Evolutionary conservation across 2,329 filamentous ascomycete genomes (phyloP).

Genomic region (Sclerotinia borealis): DNA sequence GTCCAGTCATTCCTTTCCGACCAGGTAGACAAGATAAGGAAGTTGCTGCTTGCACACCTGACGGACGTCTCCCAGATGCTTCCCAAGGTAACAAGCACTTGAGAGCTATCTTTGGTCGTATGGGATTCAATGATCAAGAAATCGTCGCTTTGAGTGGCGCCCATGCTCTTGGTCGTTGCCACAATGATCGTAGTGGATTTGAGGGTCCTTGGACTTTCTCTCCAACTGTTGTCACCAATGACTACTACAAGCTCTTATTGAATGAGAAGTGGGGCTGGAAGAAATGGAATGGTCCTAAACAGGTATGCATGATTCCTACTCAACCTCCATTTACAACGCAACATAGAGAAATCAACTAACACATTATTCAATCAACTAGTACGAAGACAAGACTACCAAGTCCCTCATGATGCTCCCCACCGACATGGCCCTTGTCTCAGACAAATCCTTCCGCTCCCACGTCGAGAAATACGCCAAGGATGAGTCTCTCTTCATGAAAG

Average conservation of each 20-base stretch:
- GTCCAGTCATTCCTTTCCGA: slow-evolving; percentile 79
- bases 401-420: slow-evolving; percentile 95
- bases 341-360: not conserved
- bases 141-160: slow-evolving; percentile 86
- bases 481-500: slow-evolving; percentile 86
- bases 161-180: slow-evolving; percentile 83
- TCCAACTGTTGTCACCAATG: slow-evolving; percentile 86
- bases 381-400: slow-evolving; percentile 82
- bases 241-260: slow-evolving; percentile 83
- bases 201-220: slow-evolving; percentile 90
- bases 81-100: slow-evolving; percentile 74
- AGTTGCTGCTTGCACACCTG: slow-evolving; percentile 78
- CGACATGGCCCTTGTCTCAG: slow-evolving; percentile 80
- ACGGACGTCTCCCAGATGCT: slow-evolving; percentile 83
- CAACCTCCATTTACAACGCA: not conserved
- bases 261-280: slow-evolving; percentile 89
- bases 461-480: slow-evolving; percentile 89
- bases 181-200: slow-evolving; percentile 81
- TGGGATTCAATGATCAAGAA: slow-evolving; percentile 96
- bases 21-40: slow-evolving; percentile 80
- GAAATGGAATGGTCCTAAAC: slow-evolving; percentile 88
- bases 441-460: slow-evolving; percentile 75
- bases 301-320: slow-evolving; percentile 36
- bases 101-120: slow-evolving; percentile 87
- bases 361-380: slow-evolving; percentile 41